phyloP scores from a whole-genome alignment of 495 filamentous ascomycete genomes.

The Aspergillus campestris region DNA sequence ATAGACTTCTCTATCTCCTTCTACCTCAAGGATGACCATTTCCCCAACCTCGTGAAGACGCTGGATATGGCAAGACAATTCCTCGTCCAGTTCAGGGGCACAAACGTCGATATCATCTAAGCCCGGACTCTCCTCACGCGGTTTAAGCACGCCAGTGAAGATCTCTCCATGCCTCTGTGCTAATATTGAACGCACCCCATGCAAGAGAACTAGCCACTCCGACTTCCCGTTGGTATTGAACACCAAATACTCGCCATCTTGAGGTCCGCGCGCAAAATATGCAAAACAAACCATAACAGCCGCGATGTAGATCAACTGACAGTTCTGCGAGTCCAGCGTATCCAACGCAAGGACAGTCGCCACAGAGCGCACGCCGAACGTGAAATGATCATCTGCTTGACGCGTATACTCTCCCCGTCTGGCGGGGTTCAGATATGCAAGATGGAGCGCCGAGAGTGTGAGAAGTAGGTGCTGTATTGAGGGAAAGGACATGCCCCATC shows the following conservation, averaged over 20 bases:
- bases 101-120: not conserved
- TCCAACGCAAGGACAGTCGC: slow-evolving; percentile 22
- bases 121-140: not conserved
- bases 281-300: slow-evolving; percentile 37
- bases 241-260: slow-evolving; percentile 32
- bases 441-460: slow-evolving; percentile 35
- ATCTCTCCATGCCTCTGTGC: slow-evolving; percentile 11
- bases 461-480: slow-evolving; percentile 40
- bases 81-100: slow-evolving; percentile 6
- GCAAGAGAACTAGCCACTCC: slow-evolving; percentile 38
- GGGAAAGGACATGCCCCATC: slow-evolving; percentile 34
- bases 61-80: slow-evolving; percentile 11
- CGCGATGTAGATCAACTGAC: slow-evolving; percentile 38
- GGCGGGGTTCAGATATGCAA: slow-evolving; percentile 27
- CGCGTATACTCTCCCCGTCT: slow-evolving; percentile 17
- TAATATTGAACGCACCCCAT: slow-evolving; percentile 33
- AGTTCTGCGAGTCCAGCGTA: slow-evolving; percentile 27
- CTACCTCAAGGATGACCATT: slow-evolving; percentile 8
- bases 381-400: slow-evolving; percentile 39
- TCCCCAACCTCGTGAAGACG: slow-evolving; percentile 9
- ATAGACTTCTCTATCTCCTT: slow-evolving; percentile 5
- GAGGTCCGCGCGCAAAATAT: slow-evolving; percentile 37
- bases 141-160: slow-evolving; percentile 22
- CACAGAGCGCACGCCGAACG: slow-evolving; percentile 36
- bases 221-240: slow-evolving; percentile 29